Base-by-base conservation (phyloP, 2,329 filamentous ascomycete genomes). In the Beauveria scarabaeidicola region DNA sequence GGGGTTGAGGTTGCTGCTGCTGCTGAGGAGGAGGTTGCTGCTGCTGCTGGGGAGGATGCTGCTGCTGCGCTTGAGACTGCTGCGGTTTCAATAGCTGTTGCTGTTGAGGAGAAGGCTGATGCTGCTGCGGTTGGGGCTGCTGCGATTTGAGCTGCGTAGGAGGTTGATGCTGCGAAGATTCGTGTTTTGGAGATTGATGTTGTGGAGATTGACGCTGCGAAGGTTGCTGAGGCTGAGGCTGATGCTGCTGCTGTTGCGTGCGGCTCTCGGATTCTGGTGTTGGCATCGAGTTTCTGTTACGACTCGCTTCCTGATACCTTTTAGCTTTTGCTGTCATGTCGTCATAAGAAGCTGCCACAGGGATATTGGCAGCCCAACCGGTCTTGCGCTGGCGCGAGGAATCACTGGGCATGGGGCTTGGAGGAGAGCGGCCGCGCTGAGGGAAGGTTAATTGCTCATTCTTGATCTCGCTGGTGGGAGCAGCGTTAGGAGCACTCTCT, bases 391-490 rank as follows among this genome's bases (percentile, higher is more conserved):
- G 46, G 9, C 52, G 59, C 41, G 59, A 61, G 13, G 59, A 52
- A 41, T 61, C 48, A 41, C 59, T 61, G 2, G 62, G 51, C 41
- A 61, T 52, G 3, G 62, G 62, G 21, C 61, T 63, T 17, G 62
- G 62, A 1, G 62, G 62, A 17, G 62, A 63, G 5, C 62, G 55
- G 9, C 62, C 62, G 38, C 62, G 61, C 21, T 40, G 50, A 19
- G 58, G 53, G 53, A 60, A 32, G 53, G 48, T n/a, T 40, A 36
- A n/a, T 63, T 57, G 19, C 58, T 63, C 38, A 54, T 17, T 50
- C 61, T 25, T 57, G 21, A 19, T 25, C 32, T 44, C 60, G 54
- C 23, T n/a, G 15, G 10, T 44, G n/a, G 21, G 40, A 8, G 23
- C 44, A 57, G 40, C 21, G 41, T 5, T 23, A 21, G 15, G 36